Evolutionary conservation across 2,329 filamentous ascomycete genomes (phyloP).

Genomic region (Monilinia aucupariae): DNA sequence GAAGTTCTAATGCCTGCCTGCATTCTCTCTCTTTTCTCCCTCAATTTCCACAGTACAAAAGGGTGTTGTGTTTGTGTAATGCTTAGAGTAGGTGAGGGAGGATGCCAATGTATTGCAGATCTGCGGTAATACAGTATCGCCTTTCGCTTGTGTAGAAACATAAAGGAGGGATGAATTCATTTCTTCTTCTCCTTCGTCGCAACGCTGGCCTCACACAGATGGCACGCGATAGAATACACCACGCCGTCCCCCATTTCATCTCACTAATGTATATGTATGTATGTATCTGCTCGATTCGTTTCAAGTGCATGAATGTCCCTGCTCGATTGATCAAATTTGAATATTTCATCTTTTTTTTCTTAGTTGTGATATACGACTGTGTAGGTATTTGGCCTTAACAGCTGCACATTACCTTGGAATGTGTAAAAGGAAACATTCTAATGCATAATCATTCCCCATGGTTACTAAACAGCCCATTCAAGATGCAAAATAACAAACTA

Average conservation of each 20-base stretch:
- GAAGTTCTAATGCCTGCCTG: background rate
- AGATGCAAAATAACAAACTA: conserved; percentile 8
- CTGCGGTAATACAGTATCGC: background rate
- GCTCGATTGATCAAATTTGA: background rate
- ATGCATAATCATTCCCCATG: background rate
- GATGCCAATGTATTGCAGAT: background rate
- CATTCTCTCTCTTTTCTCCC: background rate
- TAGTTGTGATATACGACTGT: background rate
- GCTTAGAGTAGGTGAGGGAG: too few species aligned
- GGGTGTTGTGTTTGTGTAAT: too few species aligned
- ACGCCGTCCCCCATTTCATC: conserved; percentile 6
- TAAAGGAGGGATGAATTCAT: background rate
- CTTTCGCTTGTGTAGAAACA: background rate
- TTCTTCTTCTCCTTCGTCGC: background rate
- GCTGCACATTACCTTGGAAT: background rate
- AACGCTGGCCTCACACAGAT: background rate
- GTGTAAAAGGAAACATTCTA: background rate
- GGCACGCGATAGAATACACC: background rate
- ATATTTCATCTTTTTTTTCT: background rate
- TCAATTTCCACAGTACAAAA: background rate
- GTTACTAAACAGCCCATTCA: background rate
- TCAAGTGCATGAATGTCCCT: background rate
- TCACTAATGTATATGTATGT: background rate
- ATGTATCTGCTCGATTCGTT: background rate
- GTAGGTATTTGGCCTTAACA: too few species aligned